Evolutionary conservation across 345 rosid species (phyloP).

Genomic region (Mercurialis annua): DNA sequence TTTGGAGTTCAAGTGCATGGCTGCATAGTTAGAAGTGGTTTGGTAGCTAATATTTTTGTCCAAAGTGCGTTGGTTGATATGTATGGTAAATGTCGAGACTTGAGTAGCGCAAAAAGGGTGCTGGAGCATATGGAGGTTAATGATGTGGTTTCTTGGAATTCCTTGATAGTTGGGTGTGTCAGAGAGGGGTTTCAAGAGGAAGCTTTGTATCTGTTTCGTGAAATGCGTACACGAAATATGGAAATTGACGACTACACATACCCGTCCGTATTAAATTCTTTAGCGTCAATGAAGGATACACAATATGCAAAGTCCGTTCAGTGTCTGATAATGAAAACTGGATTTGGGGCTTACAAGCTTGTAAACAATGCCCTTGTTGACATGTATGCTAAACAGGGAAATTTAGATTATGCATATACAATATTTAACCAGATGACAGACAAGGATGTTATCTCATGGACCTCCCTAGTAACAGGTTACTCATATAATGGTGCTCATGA

Average conservation of each 20-base stretch:
- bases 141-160: slow-evolving; percentile 76
- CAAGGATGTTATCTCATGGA: slow-evolving; percentile 88
- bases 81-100: slow-evolving; percentile 76
- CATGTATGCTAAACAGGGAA: slow-evolving; percentile 79
- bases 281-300: slow-evolving; percentile 44
- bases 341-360: slow-evolving; percentile 53
- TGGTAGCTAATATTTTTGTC: slow-evolving; percentile 57
- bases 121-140: slow-evolving; percentile 47
- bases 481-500: slow-evolving; percentile 52
- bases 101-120: slow-evolving; percentile 50
- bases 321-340: slow-evolving; percentile 66
- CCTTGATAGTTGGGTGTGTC: slow-evolving; percentile 72
- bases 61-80: slow-evolving; percentile 77
- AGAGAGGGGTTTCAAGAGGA: slow-evolving; percentile 57
- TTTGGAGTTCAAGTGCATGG: slow-evolving; percentile 77
- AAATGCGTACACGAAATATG: slow-evolving; percentile 59
- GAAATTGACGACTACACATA: slow-evolving; percentile 61
- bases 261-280: slow-evolving; percentile 68
- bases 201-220: slow-evolving; percentile 57
- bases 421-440: slow-evolving; percentile 60
- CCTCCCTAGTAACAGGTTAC: slow-evolving; percentile 79
- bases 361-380: slow-evolving; percentile 86
- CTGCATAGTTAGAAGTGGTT: slow-evolving; percentile 63
- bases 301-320: slow-evolving; percentile 54
- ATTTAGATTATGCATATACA: slow-evolving; percentile 44